Conservation (phyloP, 208 protist genomes). For the Leishmania major region DNA sequence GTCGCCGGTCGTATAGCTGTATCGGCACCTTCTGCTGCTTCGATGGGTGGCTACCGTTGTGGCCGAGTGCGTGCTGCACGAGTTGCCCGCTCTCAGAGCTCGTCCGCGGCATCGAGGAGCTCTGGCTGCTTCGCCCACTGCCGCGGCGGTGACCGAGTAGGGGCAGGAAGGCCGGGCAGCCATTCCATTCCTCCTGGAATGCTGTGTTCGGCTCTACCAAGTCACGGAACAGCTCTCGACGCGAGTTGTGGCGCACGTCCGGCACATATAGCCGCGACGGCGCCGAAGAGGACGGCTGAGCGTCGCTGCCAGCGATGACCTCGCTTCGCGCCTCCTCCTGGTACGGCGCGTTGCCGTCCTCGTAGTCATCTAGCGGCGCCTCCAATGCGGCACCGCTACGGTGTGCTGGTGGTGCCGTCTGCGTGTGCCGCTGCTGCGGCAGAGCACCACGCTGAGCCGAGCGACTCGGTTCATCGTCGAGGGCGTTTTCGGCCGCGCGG, state of each 20-base stretch:
- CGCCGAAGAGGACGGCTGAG: not conserved
- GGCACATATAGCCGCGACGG: not conserved
- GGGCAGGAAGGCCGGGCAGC: slow-evolving; percentile 17
- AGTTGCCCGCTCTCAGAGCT: slow-evolving; percentile 4
- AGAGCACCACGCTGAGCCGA: not conserved
- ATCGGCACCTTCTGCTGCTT: slow-evolving; percentile 8
- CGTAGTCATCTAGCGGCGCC: not conserved
- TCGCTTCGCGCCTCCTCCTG: not conserved
- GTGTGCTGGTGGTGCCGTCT: not conserved
- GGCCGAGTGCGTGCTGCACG: not conserved
- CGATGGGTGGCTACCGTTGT: not conserved
- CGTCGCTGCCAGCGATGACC: not conserved
- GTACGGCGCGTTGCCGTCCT: not conserved
- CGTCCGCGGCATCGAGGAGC: not conserved
- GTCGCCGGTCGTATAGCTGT: slow-evolving; percentile 8
- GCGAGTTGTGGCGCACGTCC: slow-evolving; percentile 2
- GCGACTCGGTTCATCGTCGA: not conserved
- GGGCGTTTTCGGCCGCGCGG: not conserved
- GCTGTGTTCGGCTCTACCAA: slow-evolving; percentile 14
- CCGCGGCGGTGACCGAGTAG: slow-evolving; percentile 9
- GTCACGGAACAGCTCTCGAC: slow-evolving; percentile 15
- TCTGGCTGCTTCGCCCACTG: not conserved
- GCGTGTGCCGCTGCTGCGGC: not conserved
- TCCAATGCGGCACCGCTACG: not conserved
- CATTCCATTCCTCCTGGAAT: slow-evolving; percentile 14